A percentile compares a stretch with the other conserved stretches of the same genome.
phyloP scores from a whole-genome alignment of 2,329 filamentous ascomycete species.

The Shiraia sp. region DNA sequence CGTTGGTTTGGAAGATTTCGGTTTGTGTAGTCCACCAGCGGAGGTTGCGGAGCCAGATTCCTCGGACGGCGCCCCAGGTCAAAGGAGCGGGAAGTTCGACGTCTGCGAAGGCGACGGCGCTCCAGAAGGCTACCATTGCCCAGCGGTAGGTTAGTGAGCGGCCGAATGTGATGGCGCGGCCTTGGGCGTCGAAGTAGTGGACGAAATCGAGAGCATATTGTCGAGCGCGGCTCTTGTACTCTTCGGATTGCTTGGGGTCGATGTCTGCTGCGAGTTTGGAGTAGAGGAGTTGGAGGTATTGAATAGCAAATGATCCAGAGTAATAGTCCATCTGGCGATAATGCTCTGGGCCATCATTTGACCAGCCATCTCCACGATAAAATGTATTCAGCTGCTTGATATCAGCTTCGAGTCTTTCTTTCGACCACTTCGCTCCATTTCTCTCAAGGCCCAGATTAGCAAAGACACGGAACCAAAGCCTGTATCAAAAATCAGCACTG shows the following conservation, averaged over 20 bases:
- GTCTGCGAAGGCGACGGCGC: slow-evolving; percentile 73
- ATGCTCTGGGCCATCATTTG: slow-evolving; percentile 76
- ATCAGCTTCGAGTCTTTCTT: slow-evolving; percentile 71
- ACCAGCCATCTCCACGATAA: slow-evolving; percentile 81
- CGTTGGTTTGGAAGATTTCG: slow-evolving; percentile 74
- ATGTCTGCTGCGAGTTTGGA: slow-evolving; percentile 68
- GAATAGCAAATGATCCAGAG: slow-evolving; percentile 80
- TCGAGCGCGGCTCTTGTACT: slow-evolving; percentile 71
- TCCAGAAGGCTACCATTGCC: slow-evolving; percentile 84
- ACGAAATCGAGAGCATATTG: slow-evolving; percentile 70
- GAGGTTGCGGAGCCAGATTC: slow-evolving; percentile 72
- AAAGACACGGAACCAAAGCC: slow-evolving; percentile 85
- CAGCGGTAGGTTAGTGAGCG: slow-evolving; percentile 81
- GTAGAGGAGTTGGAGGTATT: slow-evolving; percentile 78
- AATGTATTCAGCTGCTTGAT: slow-evolving; percentile 80
- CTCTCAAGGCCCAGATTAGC: slow-evolving; percentile 78
- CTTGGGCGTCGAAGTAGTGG: slow-evolving; percentile 76
- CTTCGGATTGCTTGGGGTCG: slow-evolving; percentile 67
- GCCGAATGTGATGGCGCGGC: slow-evolving; percentile 74
- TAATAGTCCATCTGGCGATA: slow-evolving; percentile 89
- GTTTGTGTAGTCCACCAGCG: slow-evolving; percentile 79
- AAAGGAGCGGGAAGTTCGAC: slow-evolving; percentile 72
- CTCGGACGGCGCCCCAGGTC: slow-evolving; percentile 79
- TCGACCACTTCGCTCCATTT: slow-evolving; percentile 72
- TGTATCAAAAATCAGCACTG: slow-evolving; percentile 38